phyloP scores from a whole-genome alignment of 1,284 basidiomycete species.

The Trichosporon sp. region DNA sequence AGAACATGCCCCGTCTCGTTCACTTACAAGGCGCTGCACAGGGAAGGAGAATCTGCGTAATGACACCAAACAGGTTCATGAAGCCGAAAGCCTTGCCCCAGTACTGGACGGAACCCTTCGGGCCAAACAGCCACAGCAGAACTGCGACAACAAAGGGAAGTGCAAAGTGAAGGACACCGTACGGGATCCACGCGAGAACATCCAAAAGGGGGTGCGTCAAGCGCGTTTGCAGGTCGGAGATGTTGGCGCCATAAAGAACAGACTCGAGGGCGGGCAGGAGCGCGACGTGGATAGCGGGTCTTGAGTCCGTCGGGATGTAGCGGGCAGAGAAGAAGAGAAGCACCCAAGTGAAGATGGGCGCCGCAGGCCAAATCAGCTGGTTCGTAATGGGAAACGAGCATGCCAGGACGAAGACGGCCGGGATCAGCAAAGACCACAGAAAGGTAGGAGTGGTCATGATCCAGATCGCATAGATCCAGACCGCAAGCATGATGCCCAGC shows the following conservation, averaged over 20 bases:
- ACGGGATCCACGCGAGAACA: constrained; percentile 92
- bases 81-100: constrained; percentile 91
- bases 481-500: constrained; percentile 64
- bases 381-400: constrained; percentile 83
- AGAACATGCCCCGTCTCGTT: background rate
- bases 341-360: constrained; percentile 82
- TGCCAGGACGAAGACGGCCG: constrained; percentile 68
- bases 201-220: constrained; percentile 91
- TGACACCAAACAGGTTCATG: constrained; percentile 86
- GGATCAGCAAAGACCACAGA: constrained; percentile 76
- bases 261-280: constrained; percentile 92
- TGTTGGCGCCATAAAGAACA: constrained; percentile 94
- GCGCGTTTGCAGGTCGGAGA: constrained; percentile 91
- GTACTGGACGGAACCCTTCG: constrained; percentile 76
- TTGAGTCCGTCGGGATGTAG: constrained; percentile 73
- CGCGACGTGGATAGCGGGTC: constrained; percentile 86
- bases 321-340: constrained; percentile 82
- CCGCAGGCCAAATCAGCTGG: constrained; percentile 89
- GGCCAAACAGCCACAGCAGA: constrained; percentile 76
- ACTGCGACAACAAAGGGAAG: constrained; percentile 78
- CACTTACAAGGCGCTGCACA: constrained; percentile 80
- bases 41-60: constrained; percentile 86
- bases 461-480: constrained; percentile 73
- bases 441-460: constrained; percentile 67
- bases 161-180: constrained; percentile 88